Conservation (phyloP, 768 basidiomycete genomes). For the Tricholoma hemisulphureum region DNA sequence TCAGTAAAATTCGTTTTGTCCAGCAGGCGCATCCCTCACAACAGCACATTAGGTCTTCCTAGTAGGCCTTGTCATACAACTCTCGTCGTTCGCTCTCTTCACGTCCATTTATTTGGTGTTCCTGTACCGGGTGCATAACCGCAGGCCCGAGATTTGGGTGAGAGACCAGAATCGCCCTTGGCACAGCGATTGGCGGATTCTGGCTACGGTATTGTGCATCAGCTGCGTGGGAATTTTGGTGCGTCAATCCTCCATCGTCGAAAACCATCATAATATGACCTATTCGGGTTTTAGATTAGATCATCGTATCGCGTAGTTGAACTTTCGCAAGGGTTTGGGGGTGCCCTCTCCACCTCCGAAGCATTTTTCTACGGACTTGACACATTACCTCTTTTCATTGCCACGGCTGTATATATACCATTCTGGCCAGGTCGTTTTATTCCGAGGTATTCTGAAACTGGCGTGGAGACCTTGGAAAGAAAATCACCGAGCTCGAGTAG, state of each 20-base stretch:
- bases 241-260: conserved; percentile 16
- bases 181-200: conserved; percentile 57
- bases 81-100: conserved; percentile 53
- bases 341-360: conserved; percentile 57
- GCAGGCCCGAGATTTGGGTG: conserved; percentile 40
- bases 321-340: conserved; percentile 60
- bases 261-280: too few relatives aligned
- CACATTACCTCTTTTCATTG: conserved; percentile 63
- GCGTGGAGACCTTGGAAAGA: neutral
- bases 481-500: too few relatives aligned
- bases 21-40: neutral
- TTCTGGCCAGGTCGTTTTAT: conserved; percentile 71
- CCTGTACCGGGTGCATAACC: conserved; percentile 44
- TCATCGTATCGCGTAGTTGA: conserved; percentile 61
- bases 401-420: conserved; percentile 51
- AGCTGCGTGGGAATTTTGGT: conserved; percentile 68
- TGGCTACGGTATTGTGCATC: conserved; percentile 48
- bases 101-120: conserved; percentile 46
- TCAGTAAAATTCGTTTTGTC: conserved; percentile 21
- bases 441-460: neutral
- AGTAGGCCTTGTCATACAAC: conserved; percentile 54
- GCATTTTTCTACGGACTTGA: conserved; percentile 64
- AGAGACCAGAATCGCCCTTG: conserved; percentile 37
- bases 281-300: conserved; percentile 49
- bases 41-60: conserved; percentile 45